Percentiles rank a stretch among this genome's conserved stretches.
Conservation (phyloP, 495 filamentous ascomycete species). For the Acidiella bohemica region DNA sequence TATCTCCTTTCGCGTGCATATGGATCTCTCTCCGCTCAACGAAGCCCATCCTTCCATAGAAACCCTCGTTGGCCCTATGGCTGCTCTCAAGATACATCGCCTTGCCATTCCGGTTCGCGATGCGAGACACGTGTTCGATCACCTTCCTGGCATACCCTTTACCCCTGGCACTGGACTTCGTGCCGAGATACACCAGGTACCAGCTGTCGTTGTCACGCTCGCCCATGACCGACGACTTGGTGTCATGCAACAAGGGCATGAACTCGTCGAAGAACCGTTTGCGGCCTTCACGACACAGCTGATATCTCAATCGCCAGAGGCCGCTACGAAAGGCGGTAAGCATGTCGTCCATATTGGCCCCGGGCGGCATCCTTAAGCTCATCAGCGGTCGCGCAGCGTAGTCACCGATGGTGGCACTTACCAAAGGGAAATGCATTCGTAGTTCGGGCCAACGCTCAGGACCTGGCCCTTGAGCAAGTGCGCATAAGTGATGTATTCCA, state of each 20-base stretch:
- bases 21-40: conserved; percentile 42
- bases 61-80: conserved; percentile 46
- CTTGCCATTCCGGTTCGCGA: conserved; percentile 49
- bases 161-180: conserved; percentile 48
- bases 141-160: conserved; percentile 57
- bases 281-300: conserved; percentile 53
- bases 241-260: conserved; percentile 58
- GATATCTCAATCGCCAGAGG: conserved; percentile 58
- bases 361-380: conserved; percentile 66
- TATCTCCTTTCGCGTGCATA: conserved; percentile 42
- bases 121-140: conserved; percentile 48
- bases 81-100: conserved; percentile 66
- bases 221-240: conserved; percentile 52
- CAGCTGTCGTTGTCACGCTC: conserved; percentile 45
- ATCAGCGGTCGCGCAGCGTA: background rate
- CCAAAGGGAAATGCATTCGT: conserved; percentile 66
- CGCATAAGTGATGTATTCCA: conserved; percentile 58
- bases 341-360: conserved; percentile 56
- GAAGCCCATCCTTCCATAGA: conserved; percentile 63
- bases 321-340: conserved; percentile 56
- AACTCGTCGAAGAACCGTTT: conserved; percentile 65
- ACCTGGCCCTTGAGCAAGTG: conserved; percentile 59
- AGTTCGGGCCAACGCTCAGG: conserved; percentile 56
- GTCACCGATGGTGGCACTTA: conserved; percentile 29
- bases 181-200: conserved; percentile 72